Percentiles rank a stretch among this genome's conserved stretches.
Conservation (phyloP, 768 basidiomycete genomes). For the Naganishia antarctica region DNA sequence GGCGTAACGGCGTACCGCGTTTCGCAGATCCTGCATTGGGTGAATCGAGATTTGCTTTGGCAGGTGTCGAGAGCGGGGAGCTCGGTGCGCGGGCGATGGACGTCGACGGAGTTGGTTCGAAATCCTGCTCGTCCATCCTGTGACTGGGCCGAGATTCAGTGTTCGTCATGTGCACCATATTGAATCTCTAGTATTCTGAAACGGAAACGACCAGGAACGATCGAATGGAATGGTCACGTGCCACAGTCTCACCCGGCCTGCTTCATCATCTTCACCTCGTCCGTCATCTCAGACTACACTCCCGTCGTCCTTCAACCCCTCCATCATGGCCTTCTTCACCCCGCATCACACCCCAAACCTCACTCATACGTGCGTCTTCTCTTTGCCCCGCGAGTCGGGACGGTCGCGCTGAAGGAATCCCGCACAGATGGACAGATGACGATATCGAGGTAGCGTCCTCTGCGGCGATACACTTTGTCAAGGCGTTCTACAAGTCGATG, state of each 20-base stretch:
- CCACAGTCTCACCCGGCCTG: background rate
- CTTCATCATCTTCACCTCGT: background rate
- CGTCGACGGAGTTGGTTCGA: background rate
- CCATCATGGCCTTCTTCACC: slow-evolving; percentile 14
- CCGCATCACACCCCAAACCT: background rate
- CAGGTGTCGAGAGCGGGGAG: background rate
- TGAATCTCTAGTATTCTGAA: too few relatives aligned
- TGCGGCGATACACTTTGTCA: slow-evolving; percentile 24
- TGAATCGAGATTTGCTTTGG: background rate
- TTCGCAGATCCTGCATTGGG: background rate
- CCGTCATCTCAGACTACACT: background rate
- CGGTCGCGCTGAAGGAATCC: background rate
- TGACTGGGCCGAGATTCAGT: background rate
- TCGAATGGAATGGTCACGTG: background rate
- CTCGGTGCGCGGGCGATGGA: background rate
- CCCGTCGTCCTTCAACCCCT: background rate
- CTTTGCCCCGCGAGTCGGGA: background rate
- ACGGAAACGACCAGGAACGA: background rate
- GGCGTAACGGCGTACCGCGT: background rate
- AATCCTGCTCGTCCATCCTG: background rate
- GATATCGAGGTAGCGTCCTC: slow-evolving; percentile 26
- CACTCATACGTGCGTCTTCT: slow-evolving; percentile 4
- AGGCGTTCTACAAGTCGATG: slow-evolving; percentile 27
- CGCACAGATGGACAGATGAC: slow-evolving; percentile 24
- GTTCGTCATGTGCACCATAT: too few relatives aligned